These are phyloP conservation scores for Ganoderma lucidum DNA, from an alignment of 1,284 basidiomycete species.

Conservation along the genomic window DNA sequence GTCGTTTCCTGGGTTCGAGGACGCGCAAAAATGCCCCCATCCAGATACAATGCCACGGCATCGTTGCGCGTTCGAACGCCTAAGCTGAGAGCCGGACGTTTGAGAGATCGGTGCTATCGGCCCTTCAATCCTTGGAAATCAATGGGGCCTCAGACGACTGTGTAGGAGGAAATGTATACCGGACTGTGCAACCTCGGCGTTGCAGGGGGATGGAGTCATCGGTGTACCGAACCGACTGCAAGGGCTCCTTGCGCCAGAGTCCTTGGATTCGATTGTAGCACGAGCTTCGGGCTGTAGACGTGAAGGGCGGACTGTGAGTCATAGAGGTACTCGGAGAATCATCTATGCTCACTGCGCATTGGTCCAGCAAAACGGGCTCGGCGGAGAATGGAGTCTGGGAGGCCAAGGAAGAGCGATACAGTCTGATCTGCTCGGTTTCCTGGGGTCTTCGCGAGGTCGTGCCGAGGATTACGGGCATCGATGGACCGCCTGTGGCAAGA, in stretches of 20 bases:
- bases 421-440: neutral
- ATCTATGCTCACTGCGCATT: constrained; percentile 12
- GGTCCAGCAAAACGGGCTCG: constrained; percentile 9
- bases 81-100: neutral
- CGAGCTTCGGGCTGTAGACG: constrained; percentile 8
- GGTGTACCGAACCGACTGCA: constrained; percentile 19
- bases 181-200: neutral
- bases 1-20: constrained; percentile 9
- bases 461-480: neutral
- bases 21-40: constrained; percentile 16
- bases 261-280: constrained; percentile 9
- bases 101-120: neutral
- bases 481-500: too few species aligned
- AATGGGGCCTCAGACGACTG: neutral
- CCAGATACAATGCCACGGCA: constrained; percentile 6
- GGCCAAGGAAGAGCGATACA: neutral
- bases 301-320: constrained; percentile 16
- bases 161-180: neutral
- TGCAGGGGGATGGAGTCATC: constrained; percentile 14
- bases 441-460: constrained; percentile 1
- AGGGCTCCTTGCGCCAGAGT: constrained; percentile 16
- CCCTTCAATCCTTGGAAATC: constrained; percentile 2
- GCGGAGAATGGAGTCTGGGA: constrained; percentile 12
- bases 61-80: constrained; percentile 15
- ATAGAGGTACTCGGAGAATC: neutral